Base-by-base conservation (phyloP, 1,284 basidiomycete species). In the Testicularia cyperi region DNA sequence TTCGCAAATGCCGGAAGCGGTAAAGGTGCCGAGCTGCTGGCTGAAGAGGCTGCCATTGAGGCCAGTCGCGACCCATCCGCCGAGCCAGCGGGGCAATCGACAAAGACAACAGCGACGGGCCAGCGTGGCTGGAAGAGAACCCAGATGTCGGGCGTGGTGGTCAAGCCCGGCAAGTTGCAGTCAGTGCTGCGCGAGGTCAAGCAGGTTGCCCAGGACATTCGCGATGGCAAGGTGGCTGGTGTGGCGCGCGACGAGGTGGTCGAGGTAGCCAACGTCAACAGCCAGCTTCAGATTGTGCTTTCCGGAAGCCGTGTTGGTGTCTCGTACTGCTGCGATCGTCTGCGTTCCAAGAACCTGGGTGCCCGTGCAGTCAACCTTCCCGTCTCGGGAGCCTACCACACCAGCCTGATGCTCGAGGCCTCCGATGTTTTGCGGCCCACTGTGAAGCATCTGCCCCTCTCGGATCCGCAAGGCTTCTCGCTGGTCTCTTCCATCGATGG, bases 351-450 rank as follows among this genome's bases (percentile, higher is more conserved):
- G 36, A 57, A 48, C n/a, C 43, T 74, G 8, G 74, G 74, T 7
- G 71, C 72, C 2, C 55, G 71, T 5, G 74, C 74, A 2, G 74
- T 74, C 30, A 76, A 76, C 24, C 35, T 76, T 18, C 74, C 74
- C 20, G 70, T 75, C 1, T 65, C 67, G 2, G 74, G 72, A 0
- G 72, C 74, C 3, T 76, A 72, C 39, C 69, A 74, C 31, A 72
- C 72, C 12, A 60, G 55, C 12, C 49, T 76, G 20, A 70, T 75
- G 63, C 14, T 29, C 10, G 58, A 52, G 4, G 74, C 69, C 1
- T 56, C 49, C 14, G 51, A 68, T n/a, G 44, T 57, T 12, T 57
- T 70, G 25, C 42, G 53, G 4, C 54, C 56, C 0, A 51, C 66
- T 0, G 57, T 76, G 23, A 52, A 61, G 22, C 32, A 57, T 16